Base-by-base conservation (phyloP, 2,329 filamentous ascomycete species). In the Aspergillus udagawae region DNA sequence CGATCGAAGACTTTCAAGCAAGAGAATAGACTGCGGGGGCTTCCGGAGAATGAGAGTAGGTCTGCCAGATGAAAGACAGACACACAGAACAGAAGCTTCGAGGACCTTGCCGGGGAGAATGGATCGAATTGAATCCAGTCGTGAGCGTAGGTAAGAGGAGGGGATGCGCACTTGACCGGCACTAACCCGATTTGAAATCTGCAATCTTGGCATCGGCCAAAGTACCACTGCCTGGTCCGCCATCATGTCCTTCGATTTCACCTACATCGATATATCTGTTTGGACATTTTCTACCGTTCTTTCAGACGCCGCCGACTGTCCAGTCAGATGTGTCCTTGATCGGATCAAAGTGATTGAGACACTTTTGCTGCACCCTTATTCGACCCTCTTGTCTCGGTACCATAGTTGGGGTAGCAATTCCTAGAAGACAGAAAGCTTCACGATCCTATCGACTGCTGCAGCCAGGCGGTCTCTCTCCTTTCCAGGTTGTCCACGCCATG, bases 101-200 rank as follows among this genome's bases (percentile, higher is more conserved):
- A 67, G 62, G 63, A 66, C 60, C 64, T 67, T 64, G 62, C 60
- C 61, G 62, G 62, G 60, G 59, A 42, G 51, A 54, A 62, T 66
- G 58, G 63, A 67, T 63, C 61, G 65, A 67, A 64, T 64, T 59
- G 59, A 65, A 61, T 66, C 61, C 44, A 47, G 58, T 60, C 12
- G 44, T n/a, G 53, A 62, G 55, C 60, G 51, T 53, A 45, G 45
- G 60, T 62, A 62, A 63, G 62, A 65, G 62, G 64, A n/a, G 66
- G 66, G 63, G 59, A 63, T 63, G 58, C 58, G 61, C 66, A 60
- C 63, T 65, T 63, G 60, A 60, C 64, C 59, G 58, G 60, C 62
- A 56, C 61, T 63, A 63, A 62, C 58, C 62, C 60, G 55, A 60
- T 62, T 63, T 28, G 61, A 63, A 63, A 58, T 57, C 56, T 61